phyloP scores from a whole-genome alignment of 768 basidiomycete species.

The Strobilomyces dryophilus region DNA sequence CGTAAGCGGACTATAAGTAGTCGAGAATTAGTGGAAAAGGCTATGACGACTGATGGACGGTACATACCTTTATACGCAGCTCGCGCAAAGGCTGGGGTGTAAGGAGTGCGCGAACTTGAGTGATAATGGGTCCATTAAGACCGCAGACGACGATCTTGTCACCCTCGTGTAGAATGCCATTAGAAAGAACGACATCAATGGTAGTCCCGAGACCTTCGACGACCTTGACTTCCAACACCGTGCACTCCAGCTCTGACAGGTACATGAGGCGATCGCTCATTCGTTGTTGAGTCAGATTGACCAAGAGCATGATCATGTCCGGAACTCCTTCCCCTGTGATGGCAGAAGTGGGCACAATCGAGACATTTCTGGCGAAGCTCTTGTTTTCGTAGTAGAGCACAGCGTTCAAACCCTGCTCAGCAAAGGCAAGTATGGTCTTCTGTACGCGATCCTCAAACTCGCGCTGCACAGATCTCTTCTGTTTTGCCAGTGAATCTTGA shows the following conservation, averaged over 20 bases:
- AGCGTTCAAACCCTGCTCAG: slow-evolving; percentile 96
- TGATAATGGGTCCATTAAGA: slow-evolving; percentile 94
- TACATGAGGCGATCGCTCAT: slow-evolving; percentile 99
- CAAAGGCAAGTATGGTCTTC: slow-evolving; percentile 87
- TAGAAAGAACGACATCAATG: slow-evolving; percentile 93
- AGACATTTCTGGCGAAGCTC: slow-evolving; percentile 89
- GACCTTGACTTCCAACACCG: slow-evolving; percentile 97
- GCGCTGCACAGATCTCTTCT: slow-evolving; percentile 71
- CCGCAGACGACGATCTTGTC: slow-evolving; percentile 96
- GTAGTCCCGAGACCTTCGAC: slow-evolving; percentile 98
- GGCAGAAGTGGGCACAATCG: slow-evolving; percentile 95
- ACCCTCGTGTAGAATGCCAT: slow-evolving; percentile 87
- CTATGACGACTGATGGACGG: background rate
- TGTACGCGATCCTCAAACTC: slow-evolving; percentile 88
- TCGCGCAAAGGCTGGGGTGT: slow-evolving; percentile 97
- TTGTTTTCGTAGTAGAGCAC: slow-evolving; percentile 98
- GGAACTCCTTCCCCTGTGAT: slow-evolving; percentile 98
- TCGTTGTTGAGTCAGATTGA: slow-evolving; percentile 95
- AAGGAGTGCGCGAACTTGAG: slow-evolving; percentile 87
- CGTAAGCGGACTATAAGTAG: slow-evolving; percentile 74
- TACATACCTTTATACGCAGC: slow-evolving; percentile 83
- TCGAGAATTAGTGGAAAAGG: slow-evolving; percentile 1
- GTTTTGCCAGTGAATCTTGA: slow-evolving; percentile 84
- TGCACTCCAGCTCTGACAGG: slow-evolving; percentile 94
- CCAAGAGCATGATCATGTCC: slow-evolving; percentile 98